phyloP scores from a whole-genome alignment of 2,329 filamentous ascomycete species.

The Ophiostoma piceae region DNA sequence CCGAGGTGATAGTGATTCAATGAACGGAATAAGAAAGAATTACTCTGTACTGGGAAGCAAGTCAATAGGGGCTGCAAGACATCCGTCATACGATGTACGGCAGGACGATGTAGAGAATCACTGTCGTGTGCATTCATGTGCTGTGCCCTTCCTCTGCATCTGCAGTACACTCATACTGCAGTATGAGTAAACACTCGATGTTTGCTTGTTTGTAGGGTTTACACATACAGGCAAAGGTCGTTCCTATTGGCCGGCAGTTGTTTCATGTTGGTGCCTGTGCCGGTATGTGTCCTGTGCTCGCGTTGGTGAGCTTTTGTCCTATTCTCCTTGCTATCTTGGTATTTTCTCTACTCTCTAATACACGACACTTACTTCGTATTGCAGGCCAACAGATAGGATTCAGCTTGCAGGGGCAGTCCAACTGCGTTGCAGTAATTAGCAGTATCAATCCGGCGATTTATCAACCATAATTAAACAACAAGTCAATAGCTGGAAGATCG shows the following conservation, averaged over 20 bases:
- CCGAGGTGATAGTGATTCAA: not conserved
- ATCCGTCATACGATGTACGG: not conserved
- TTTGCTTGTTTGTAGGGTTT: not conserved
- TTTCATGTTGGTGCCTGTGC: conserved; percentile 1
- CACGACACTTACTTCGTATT: too few species aligned
- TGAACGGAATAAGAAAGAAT: not conserved
- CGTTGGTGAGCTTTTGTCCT: not conserved
- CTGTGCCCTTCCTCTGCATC: not conserved
- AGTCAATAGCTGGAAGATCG: not conserved
- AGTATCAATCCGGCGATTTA: too few species aligned
- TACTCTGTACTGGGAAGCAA: not conserved
- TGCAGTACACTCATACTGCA: not conserved
- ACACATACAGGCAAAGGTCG: not conserved
- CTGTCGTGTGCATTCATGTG: not conserved
- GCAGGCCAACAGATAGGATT: too few species aligned
- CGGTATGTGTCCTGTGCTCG: not conserved
- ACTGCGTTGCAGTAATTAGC: too few species aligned
- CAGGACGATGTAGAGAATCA: not conserved
- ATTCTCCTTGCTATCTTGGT: not conserved
- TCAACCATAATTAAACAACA: not conserved
- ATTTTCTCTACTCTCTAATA: not conserved
- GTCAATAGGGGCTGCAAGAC: conserved; percentile 1
- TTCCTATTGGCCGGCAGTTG: conserved; percentile 1
- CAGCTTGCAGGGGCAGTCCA: too few species aligned
- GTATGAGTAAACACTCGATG: not conserved